These are phyloP conservation scores for Sporothrix luriei DNA, from an alignment of 2,329 filamentous ascomycete genomes.

Conservation along the genomic window DNA sequence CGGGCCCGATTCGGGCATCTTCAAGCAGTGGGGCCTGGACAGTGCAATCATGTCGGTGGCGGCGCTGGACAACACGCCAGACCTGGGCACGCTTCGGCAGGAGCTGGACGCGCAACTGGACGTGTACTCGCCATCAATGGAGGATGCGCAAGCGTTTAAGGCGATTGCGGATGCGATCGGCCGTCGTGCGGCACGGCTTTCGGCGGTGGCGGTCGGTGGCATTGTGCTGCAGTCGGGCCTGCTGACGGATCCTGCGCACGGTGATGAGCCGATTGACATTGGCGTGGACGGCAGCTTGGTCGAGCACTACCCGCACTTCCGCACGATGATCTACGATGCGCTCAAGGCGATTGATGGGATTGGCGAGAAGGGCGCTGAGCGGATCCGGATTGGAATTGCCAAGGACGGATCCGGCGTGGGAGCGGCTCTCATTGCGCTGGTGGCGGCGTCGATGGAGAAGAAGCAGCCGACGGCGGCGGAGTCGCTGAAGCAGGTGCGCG, in stretches of 20 bases:
- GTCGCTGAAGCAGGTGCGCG: constrained; percentile 48
- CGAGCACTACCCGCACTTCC: constrained; percentile 93
- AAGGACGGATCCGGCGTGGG: constrained; percentile 97
- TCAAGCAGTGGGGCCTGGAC: constrained; percentile 85
- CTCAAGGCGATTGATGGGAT: constrained; percentile 76
- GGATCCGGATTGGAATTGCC: constrained; percentile 90
- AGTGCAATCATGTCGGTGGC: constrained; percentile 87
- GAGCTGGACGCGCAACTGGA: constrained; percentile 75
- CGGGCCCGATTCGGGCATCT: constrained; percentile 66
- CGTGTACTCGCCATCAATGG: constrained; percentile 73
- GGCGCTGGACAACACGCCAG: constrained; percentile 74
- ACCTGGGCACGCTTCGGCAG: constrained; percentile 72
- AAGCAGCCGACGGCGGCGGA: constrained; percentile 46
- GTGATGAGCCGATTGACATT: constrained; percentile 77
- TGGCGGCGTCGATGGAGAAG: constrained; percentile 71
- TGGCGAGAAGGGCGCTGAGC: constrained; percentile 75
- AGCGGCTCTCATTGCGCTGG: constrained; percentile 88
- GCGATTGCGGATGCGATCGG: constrained; percentile 79
- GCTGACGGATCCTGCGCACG: constrained; percentile 58
- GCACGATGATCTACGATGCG: constrained; percentile 83
- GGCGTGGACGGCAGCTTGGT: constrained; percentile 94
- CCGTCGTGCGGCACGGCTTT: constrained; percentile 82
- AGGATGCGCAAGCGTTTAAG: constrained; percentile 89
- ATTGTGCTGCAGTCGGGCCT: constrained; percentile 79
- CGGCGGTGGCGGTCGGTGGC: constrained; percentile 83